These are phyloP conservation scores for Castanea mollissima DNA, from an alignment of 306 rosid species.

Conservation along the genomic window DNA sequence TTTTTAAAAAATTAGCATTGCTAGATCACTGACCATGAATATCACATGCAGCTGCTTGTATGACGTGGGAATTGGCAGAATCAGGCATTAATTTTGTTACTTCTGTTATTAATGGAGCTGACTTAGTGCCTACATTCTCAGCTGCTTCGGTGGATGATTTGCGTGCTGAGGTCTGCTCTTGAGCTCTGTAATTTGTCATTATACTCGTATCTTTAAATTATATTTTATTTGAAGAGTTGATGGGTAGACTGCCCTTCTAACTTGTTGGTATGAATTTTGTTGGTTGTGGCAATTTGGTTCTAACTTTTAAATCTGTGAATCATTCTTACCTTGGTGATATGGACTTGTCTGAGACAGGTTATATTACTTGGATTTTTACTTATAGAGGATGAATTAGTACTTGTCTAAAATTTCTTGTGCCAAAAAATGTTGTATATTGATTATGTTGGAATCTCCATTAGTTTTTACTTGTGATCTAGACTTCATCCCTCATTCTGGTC, in stretches of 20 bases:
- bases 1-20: background rate
- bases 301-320: background rate
- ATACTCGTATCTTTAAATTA: background rate
- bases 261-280: background rate
- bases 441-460: background rate
- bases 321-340: constrained; percentile 2
- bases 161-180: constrained; percentile 76
- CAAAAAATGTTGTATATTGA: background rate
- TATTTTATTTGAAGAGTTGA: background rate
- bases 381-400: background rate
- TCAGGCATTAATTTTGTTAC: constrained; percentile 73
- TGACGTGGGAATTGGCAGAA: constrained; percentile 99
- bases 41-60: constrained; percentile 82
- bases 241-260: constrained; percentile 10
- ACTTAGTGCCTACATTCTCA: constrained; percentile 93
- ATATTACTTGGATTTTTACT: background rate
- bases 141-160: constrained; percentile 94
- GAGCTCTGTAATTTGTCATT: background rate
- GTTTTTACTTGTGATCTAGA: background rate
- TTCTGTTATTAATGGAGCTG: constrained; percentile 90
- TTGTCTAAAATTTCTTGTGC: background rate
- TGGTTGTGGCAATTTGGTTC: background rate
- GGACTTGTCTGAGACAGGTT: background rate
- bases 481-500: background rate
- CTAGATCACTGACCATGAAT: constrained; percentile 30